Evolutionary conservation across 2,329 filamentous ascomycete genomes (phyloP), one percentile per base, ranked within the genome.

Genomic region (Colletotrichum musae): DNA sequence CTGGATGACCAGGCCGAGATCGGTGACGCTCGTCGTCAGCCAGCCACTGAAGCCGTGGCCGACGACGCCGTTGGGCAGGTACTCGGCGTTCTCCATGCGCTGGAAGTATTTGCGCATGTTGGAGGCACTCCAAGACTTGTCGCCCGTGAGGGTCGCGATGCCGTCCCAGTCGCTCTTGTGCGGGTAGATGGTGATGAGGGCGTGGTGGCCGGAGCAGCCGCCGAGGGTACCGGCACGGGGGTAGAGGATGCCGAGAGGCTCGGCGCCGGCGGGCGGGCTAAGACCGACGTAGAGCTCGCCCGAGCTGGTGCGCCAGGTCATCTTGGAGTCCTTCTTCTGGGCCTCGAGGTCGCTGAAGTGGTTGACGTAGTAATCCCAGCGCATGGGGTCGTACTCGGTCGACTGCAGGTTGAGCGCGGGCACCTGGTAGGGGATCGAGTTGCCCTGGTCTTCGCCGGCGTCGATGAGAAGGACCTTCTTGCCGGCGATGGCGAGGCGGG

Each of bases 61-160:
- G 24, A 77, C 47, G 9, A 82, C 70, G 21, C 79, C 81, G 56
- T 77, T 79, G 4, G 82, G 78, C 3, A 88, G 77, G 75, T 91
- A 88, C 32, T 81, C 74, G 79, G 86, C 86, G 53, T 83, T 82
- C 79, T 92, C 89, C 12, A 91, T 76, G 73, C 83, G 85, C 73
- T 82, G 76, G 66, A 87, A 88, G 77, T 91, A 90, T 70, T 84
- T 80, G 68, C 88, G 83, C 89, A 92, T 91, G 70, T 88, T 88
- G 5, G 81, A 78, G 0, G 88, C 81, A 5, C 43, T 48, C 89
- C 90, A 92, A 0, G 87, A 87, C 2, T 77, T 72, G 73, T 92
- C 90, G 4, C 89, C 89, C 2, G 90, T 92, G 32, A 91, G 74
- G 13, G 78, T 77, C 4, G 84, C 85, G 64, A 92, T 86, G 73